Base-by-base conservation (phyloP, 2,329 filamentous ascomycete genomes). In the Fusarium domesticum region DNA sequence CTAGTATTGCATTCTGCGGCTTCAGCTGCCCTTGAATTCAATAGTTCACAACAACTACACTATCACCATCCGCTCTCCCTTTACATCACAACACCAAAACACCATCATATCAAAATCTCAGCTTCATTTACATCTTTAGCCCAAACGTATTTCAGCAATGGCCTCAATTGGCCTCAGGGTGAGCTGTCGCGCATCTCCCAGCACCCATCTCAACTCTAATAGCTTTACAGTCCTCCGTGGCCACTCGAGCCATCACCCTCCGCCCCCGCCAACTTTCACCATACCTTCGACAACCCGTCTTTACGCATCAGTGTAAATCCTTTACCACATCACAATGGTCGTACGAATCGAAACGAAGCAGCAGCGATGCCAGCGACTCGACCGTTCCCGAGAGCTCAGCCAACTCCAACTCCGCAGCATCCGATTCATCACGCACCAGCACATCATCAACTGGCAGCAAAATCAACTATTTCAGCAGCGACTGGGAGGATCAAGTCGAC, bases 401-500 rank as follows among this genome's bases (percentile, higher is more conserved):
- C 34, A 43, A 41, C 20, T 37, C 49, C 43, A 30, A 37, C 41
- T 25, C 42, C 28, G 23, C 23, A 8, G 23, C 23, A 28, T 12
- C 44, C 37, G 37, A 48, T 15, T 35, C 49, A 17, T 43, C 50
- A 28, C 17, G 48, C 6, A 55, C 42, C 35, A 47, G 45, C 43
- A 33, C 55, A 42, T 55, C 51, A 30, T 39, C 57, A 2, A 40
- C 54, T 14, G 47, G 57, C 32, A 57, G 59, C 18, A 68, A 65
- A 45, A 63, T 63, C 44, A 68, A 67, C 36, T 51, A 69, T 8
- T 70, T 69, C 32, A 64, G 62, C 40, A 62, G 67, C 30, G 69
- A 71, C 42, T 73, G 70, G 70, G 70, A 73, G 47, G 68, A 71
- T 39, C 67, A 68, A 5, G 58, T 66, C 3, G 69, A 73, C 45